phyloP scores from a whole-genome alignment of 306 rosid species.

The Sicyos edulis region DNA sequence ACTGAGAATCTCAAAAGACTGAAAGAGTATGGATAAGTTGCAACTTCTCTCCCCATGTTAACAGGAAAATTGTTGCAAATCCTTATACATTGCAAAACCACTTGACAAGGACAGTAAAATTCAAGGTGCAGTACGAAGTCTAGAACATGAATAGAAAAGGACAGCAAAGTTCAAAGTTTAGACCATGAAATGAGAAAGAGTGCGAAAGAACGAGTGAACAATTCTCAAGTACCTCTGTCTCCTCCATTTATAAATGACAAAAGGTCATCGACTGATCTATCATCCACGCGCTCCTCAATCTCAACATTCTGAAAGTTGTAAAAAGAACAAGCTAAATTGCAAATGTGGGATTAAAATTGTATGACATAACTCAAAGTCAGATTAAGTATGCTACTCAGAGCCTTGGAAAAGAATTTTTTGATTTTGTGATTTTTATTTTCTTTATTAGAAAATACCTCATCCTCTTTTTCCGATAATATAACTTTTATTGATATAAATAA shows the following conservation, averaged over 20 bases:
- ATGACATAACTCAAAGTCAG: constrained; percentile 23
- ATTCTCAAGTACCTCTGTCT: constrained; percentile 44
- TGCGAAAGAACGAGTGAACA: not conserved
- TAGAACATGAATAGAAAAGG: constrained; percentile 16
- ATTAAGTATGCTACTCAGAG: constrained; percentile 29
- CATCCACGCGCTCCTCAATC: constrained; percentile 66
- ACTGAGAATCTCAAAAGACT: not conserved
- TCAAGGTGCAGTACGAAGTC: constrained; percentile 18
- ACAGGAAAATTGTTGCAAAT: not conserved
- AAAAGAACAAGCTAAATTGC: constrained; percentile 16
- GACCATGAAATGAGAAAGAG: not conserved
- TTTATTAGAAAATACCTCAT: not conserved
- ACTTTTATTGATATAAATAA: not conserved
- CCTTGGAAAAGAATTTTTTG: constrained; percentile 29
- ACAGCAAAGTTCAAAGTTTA: not conserved
- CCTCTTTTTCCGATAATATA: not conserved
- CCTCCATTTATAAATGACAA: constrained; percentile 80
- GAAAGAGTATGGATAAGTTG: not conserved
- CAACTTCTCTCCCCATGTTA: too few relatives aligned
- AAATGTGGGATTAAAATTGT: constrained; percentile 11
- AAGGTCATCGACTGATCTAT: constrained; percentile 84
- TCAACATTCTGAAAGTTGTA: constrained; percentile 56
- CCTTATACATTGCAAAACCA: constrained; percentile 1
- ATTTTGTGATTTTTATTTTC: not conserved
- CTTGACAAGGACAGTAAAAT: not conserved